A percentile compares a stretch with the other conserved stretches of the same genome.
Conservation (phyloP, 1,284 basidiomycete species). For the Cryptococcus sp. region DNA sequence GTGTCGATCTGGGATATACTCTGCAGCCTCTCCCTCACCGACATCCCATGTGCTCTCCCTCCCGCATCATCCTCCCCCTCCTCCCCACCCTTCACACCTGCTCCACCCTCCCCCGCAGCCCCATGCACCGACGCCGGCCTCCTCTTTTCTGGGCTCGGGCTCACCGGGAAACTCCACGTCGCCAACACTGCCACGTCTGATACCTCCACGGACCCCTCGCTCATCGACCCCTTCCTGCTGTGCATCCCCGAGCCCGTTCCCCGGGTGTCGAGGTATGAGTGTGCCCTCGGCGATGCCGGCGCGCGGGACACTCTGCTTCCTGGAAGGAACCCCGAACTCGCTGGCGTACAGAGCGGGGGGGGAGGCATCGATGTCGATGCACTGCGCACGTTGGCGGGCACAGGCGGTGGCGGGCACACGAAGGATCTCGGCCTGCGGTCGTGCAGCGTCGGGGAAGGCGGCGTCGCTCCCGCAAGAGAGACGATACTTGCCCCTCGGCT, state of each 20-base stretch:
- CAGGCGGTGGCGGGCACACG: constrained; percentile 8
- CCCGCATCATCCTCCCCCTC: background rate
- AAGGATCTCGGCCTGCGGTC: constrained; percentile 5
- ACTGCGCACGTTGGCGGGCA: background rate
- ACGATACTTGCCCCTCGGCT: constrained; percentile 5
- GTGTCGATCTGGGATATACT: constrained; percentile 20
- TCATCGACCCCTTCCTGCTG: background rate
- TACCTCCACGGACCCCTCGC: constrained; percentile 11
- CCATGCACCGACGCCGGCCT: background rate
- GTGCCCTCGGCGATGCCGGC: constrained; percentile 7
- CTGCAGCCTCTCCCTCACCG: constrained; percentile 17
- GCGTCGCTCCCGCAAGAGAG: background rate
- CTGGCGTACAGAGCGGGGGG: background rate
- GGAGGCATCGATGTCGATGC: constrained; percentile 1
- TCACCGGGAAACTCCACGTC: constrained; percentile 22
- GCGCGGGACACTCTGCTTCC: background rate
- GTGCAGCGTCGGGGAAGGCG: constrained; percentile 4
- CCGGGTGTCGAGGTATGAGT: constrained; percentile 10
- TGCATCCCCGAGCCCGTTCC: background rate
- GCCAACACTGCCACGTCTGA: constrained; percentile 23
- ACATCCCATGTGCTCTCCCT: constrained; percentile 4
- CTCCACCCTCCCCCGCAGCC: background rate
- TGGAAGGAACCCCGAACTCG: background rate
- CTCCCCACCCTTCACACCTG: background rate
- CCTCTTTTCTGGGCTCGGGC: constrained; percentile 1